A percentile compares a stretch with the other conserved stretches of the same genome.
Evolutionary conservation across 768 basidiomycete genomes (phyloP).

Genomic region (Lentinula aciculospora): DNA sequence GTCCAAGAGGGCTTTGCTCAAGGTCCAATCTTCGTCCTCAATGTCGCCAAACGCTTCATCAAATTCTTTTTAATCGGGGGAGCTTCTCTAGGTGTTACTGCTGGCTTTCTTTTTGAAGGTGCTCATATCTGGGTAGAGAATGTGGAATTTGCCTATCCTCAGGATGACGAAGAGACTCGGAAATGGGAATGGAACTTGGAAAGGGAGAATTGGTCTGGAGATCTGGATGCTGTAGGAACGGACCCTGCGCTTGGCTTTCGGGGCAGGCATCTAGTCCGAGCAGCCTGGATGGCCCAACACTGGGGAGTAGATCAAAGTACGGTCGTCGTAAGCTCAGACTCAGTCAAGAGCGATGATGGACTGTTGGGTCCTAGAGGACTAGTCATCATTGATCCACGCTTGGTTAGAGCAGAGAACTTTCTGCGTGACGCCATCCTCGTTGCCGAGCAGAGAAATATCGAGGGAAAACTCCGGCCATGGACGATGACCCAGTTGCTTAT

Average conservation of each 20-base stretch:
- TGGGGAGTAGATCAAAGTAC: conserved; percentile 48
- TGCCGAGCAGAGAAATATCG: conserved; percentile 32
- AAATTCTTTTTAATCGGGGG: conserved; percentile 45
- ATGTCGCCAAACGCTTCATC: conserved; percentile 38
- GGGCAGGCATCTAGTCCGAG: conserved; percentile 56
- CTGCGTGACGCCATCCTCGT: conserved; percentile 43
- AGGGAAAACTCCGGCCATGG: conserved; percentile 38
- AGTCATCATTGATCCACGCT: conserved; percentile 46
- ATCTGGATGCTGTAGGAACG: conserved; percentile 53
- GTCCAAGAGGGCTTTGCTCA: conserved; percentile 9
- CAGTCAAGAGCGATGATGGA: conserved; percentile 23
- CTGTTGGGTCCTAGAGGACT: conserved; percentile 27
- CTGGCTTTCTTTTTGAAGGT: conserved; percentile 45
- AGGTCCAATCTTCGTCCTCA: conserved; percentile 31
- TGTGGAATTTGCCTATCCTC: conserved; percentile 33
- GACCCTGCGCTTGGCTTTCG: conserved; percentile 61
- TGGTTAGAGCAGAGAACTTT: conserved; percentile 49
- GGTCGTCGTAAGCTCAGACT: conserved; percentile 30
- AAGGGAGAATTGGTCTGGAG: conserved; percentile 56
- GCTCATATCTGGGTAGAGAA: conserved; percentile 64
- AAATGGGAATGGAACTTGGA: conserved; percentile 69
- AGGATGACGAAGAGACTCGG: conserved; percentile 45
- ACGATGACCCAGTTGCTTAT: conserved; percentile 51
- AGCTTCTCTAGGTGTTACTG: conserved; percentile 36
- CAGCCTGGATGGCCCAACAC: conserved; percentile 67